Evolutionary conservation across 169 alveolate species (phyloP).

Genomic region (Plasmodium reichenowi): DNA sequence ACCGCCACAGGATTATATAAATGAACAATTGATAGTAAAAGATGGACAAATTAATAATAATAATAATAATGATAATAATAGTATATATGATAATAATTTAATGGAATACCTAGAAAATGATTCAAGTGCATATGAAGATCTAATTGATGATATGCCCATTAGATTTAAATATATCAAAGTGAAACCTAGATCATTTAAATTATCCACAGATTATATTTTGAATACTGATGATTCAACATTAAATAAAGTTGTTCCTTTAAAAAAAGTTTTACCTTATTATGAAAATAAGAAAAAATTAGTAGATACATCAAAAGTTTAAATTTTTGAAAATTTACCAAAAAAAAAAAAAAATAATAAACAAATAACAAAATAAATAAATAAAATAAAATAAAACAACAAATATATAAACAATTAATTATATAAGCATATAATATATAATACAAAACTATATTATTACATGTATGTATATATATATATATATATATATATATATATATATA

Average conservation of each 20-base stretch:
- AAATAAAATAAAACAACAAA: neutral
- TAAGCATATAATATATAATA: no score
- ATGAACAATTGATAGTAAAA: neutral
- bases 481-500: no score
- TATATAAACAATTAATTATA: no score
- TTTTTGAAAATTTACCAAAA: no score
- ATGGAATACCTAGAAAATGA: slow-evolving; percentile 63
- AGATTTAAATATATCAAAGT: slow-evolving; percentile 84
- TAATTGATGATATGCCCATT: slow-evolving; percentile 85
- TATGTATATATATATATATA: no score
- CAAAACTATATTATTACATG: no score
- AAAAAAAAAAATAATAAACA: no score
- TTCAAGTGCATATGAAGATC: slow-evolving; percentile 84
- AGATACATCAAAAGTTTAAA: no score
- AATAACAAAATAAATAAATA: no score
- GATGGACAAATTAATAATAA: neutral
- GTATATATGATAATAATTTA: neutral
- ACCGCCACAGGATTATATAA: slow-evolving; percentile 71
- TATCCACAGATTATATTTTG: slow-evolving; percentile 77
- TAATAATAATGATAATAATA: slow-evolving; percentile 18
- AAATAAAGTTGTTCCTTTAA: slow-evolving; percentile 79
- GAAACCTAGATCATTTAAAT: slow-evolving; percentile 78
- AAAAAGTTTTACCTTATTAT: slow-evolving; percentile 32
- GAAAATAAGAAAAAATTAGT: neutral
- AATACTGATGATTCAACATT: slow-evolving; percentile 80